Evolutionary conservation across 768 basidiomycete genomes (phyloP).

Genomic region (Porpolomopsis calyptriformis): DNA sequence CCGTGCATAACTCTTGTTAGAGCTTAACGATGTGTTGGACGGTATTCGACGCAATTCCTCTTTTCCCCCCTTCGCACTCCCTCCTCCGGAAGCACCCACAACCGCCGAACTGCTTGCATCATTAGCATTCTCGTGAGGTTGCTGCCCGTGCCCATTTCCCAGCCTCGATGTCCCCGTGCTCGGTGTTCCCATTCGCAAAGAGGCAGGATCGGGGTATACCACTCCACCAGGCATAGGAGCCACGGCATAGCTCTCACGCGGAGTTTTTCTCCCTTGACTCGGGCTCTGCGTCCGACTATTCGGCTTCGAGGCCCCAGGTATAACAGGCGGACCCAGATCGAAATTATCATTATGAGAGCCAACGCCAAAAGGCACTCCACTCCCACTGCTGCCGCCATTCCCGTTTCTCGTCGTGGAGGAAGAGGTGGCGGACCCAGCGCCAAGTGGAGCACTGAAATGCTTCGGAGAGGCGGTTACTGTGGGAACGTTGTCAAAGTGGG

Average conservation of each 20-base stretch:
- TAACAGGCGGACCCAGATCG: neutral
- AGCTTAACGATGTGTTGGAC: constrained; percentile 24
- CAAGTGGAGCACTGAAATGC: constrained; percentile 2
- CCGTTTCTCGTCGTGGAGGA: too few species aligned
- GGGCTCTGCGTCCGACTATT: neutral
- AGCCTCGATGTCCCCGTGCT: neutral
- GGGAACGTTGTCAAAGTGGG: neutral
- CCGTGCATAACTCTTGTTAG: constrained; percentile 18
- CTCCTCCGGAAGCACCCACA: neutral
- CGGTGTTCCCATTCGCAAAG: neutral
- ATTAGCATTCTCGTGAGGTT: neutral
- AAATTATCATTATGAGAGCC: neutral
- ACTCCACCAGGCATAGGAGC: neutral
- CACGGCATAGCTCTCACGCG: constrained; percentile 1
- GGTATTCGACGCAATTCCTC: constrained; percentile 13
- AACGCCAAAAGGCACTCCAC: neutral
- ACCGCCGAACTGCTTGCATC: neutral
- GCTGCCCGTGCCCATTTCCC: neutral
- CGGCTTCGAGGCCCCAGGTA: too few species aligned
- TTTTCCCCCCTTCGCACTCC: too few species aligned
- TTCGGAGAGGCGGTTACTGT: constrained; percentile 4
- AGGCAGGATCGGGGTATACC: neutral
- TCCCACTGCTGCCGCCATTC: neutral
- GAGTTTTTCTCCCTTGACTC: neutral
- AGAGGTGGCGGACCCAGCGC: neutral